Evolutionary conservation across 2,329 filamentous ascomycete genomes (phyloP).

Genomic region (Aureobasidium zeae): DNA sequence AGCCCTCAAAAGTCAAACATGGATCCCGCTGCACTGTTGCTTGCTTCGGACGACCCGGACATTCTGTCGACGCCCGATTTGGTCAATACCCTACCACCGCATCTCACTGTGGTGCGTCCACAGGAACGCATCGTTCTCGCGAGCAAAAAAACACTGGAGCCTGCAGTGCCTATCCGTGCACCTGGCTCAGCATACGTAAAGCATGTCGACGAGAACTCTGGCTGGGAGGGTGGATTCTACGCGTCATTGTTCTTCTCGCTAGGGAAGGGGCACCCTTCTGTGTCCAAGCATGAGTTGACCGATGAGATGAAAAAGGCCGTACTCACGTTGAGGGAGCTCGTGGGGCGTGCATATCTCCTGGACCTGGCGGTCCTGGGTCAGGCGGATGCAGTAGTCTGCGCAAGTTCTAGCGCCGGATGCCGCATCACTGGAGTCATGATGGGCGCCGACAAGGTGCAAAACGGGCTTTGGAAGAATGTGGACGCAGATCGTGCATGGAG

Average conservation of each 20-base stretch:
- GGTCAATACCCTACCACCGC: conserved; percentile 28
- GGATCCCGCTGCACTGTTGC: conserved; percentile 39
- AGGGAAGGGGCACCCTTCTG: conserved; percentile 34
- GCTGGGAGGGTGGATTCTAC: conserved; percentile 86
- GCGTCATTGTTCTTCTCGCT: conserved; percentile 72
- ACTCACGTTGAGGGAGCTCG: conserved; percentile 58
- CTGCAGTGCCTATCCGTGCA: conserved; percentile 24
- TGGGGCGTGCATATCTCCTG: conserved; percentile 73
- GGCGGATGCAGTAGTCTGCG: conserved; percentile 66
- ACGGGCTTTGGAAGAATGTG: conserved; percentile 66
- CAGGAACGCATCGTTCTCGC: conserved; percentile 71
- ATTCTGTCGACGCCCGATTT: conserved; percentile 62
- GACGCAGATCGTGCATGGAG: conserved; percentile 47
- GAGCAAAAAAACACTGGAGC: conserved; percentile 45
- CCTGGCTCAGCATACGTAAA: conserved; percentile 48
- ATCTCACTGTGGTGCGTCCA: conserved; percentile 41
- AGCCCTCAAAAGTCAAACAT: conserved; percentile 9
- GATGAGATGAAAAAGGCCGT: conserved; percentile 36
- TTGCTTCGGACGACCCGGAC: conserved; percentile 75
- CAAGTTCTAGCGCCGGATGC: conserved; percentile 59
- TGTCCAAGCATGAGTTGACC: conserved; percentile 19
- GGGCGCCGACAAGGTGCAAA: conserved; percentile 63
- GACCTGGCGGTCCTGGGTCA: conserved; percentile 63
- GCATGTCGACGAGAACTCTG: conserved; percentile 66
- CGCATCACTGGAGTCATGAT: conserved; percentile 74